Evolutionary conservation across 2,329 filamentous ascomycete genomes (phyloP).

Genomic region (Aureobasidium sp.): DNA sequence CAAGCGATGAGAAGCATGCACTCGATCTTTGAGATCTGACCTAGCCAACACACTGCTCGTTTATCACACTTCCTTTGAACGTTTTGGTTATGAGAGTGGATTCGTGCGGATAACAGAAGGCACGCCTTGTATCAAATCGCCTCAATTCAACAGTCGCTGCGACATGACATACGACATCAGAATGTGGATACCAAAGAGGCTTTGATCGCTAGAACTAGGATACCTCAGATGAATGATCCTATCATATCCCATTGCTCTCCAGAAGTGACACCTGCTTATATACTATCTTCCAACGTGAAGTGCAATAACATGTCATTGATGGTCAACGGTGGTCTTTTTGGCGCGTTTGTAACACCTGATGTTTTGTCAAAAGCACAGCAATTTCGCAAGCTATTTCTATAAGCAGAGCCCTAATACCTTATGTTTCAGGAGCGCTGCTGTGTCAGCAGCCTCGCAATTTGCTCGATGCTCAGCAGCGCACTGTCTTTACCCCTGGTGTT

Average conservation of each 20-base stretch:
- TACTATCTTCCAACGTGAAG: no score
- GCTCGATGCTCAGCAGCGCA: neutral
- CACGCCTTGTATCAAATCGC: neutral
- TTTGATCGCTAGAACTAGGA: neutral
- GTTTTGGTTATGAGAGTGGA: neutral
- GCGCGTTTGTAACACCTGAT: neutral
- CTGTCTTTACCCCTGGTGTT: neutral
- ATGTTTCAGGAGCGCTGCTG: neutral
- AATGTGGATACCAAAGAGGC: neutral
- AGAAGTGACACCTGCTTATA: neutral
- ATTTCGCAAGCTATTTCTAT: neutral
- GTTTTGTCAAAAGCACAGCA: neutral
- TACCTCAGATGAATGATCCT: neutral
- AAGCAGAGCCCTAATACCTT: neutral
- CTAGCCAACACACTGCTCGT: neutral
- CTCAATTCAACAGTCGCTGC: neutral
- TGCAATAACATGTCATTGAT: no score
- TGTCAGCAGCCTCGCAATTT: conserved; percentile 1
- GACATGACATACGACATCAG: neutral
- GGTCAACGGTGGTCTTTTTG: no score
- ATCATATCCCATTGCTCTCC: neutral
- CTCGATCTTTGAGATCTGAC: neutral
- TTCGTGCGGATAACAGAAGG: neutral
- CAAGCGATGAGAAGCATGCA: neutral
- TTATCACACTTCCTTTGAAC: neutral